Evolutionary conservation across 2,329 filamentous ascomycete species (phyloP).

Genomic region (Cryphonectria japonica): DNA sequence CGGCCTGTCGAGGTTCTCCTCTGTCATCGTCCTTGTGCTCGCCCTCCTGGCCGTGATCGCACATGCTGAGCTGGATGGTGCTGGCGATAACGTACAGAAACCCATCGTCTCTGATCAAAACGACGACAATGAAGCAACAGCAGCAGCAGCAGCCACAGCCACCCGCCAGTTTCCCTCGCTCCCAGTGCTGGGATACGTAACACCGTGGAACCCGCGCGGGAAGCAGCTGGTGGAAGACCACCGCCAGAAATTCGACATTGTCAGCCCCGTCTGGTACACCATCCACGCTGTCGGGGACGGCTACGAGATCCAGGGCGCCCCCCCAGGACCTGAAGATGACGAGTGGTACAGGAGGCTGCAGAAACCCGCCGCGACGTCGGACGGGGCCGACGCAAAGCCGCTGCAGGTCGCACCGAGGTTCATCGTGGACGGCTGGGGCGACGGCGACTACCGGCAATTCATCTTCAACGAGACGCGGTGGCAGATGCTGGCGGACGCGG

Average conservation of each 20-base stretch:
- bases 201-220: slow-evolving; percentile 33
- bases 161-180: slow-evolving; percentile 17
- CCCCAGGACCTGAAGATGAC: slow-evolving; percentile 29
- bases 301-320: slow-evolving; percentile 30
- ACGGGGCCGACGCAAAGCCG: neutral
- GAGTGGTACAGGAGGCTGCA: slow-evolving; percentile 27
- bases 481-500: slow-evolving; percentile 24
- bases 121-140: neutral
- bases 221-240: slow-evolving; percentile 32
- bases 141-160: no score
- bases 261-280: slow-evolving; percentile 34
- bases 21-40: slow-evolving; percentile 8
- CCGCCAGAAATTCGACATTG: slow-evolving; percentile 32
- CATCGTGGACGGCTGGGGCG: slow-evolving; percentile 31
- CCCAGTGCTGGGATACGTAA: slow-evolving; percentile 32
- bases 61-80: slow-evolving; percentile 13
- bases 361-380: neutral
- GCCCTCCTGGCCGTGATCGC: slow-evolving; percentile 8
- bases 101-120: slow-evolving; percentile 11
- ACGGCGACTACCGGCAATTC: slow-evolving; percentile 30
- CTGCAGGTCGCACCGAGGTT: slow-evolving; percentile 31
- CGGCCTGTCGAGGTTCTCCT: neutral
- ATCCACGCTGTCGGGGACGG: slow-evolving; percentile 28
- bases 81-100: slow-evolving; percentile 1
- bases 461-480: slow-evolving; percentile 33